Percentiles rank a stretch among this genome's conserved stretches.
These are phyloP conservation scores for Bruguiera sexangula DNA, from an alignment of 345 rosid species.

Conservation along the genomic window DNA sequence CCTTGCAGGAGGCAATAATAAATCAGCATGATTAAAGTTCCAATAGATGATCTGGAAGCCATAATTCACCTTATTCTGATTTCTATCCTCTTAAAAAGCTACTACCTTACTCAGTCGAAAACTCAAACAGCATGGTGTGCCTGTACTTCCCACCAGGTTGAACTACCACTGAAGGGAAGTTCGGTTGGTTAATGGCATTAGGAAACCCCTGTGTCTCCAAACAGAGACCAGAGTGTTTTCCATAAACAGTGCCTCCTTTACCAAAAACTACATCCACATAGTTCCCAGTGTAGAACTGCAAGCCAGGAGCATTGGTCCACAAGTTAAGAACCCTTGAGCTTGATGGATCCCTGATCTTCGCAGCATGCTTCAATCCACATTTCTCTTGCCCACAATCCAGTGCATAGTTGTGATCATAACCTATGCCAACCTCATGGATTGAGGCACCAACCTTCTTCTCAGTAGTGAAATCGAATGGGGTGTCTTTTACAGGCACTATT, in stretches of 20 bases:
- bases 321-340: conserved; percentile 69
- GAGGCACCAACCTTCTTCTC: conserved; percentile 68
- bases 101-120: conserved; percentile 48
- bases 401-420: conserved; percentile 88
- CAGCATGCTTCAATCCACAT: conserved; percentile 64
- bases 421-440: conserved; percentile 73
- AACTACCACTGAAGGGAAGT: conserved; percentile 75
- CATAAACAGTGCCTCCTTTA: conserved; percentile 65
- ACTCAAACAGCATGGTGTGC: conserved; percentile 79
- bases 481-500: conserved; percentile 63
- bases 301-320: conserved; percentile 82
- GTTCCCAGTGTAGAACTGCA: conserved; percentile 87
- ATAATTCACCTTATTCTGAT: conserved; percentile 1
- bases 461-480: conserved; percentile 70
- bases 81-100: not conserved
- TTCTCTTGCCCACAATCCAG: conserved; percentile 68
- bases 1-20: not conserved
- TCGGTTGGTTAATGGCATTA: conserved; percentile 70
- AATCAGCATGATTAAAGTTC: not conserved
- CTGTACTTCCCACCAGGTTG: conserved; percentile 70
- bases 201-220: conserved; percentile 94
- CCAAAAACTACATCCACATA: conserved; percentile 70
- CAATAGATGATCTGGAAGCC: not conserved
- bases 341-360: conserved; percentile 51
- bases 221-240: conserved; percentile 78